Evolutionary conservation across 2,329 filamentous ascomycete species (phyloP).

Genomic region (Fusarium robinianum): DNA sequence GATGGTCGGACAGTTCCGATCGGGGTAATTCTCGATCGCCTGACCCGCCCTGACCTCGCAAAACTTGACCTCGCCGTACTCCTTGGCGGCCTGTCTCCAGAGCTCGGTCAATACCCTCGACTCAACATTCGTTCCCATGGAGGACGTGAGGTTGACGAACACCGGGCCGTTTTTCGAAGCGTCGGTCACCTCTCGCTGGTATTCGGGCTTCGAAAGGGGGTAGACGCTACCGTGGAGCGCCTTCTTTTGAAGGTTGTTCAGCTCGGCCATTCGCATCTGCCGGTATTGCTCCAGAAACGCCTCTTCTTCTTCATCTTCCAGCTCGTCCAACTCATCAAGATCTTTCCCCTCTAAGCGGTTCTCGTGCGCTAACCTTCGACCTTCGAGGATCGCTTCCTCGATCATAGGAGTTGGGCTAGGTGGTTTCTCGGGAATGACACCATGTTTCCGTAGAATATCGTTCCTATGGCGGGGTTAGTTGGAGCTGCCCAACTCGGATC

Average conservation of each 20-base stretch:
- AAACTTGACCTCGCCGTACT: conserved; percentile 96
- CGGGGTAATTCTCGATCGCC: conserved; percentile 96
- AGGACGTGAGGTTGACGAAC: conserved; percentile 81
- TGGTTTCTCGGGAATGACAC: conserved; percentile 96
- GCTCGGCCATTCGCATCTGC: conserved; percentile 83
- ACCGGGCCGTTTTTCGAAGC: conserved; percentile 72
- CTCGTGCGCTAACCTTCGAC: conserved; percentile 81
- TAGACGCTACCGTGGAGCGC: conserved; percentile 89
- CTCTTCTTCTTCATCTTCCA: conserved; percentile 96
- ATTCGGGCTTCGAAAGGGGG: conserved; percentile 92
- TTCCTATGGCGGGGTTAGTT: conserved; percentile 67
- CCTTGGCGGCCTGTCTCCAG: conserved; percentile 80
- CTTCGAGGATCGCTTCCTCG: conserved; percentile 89
- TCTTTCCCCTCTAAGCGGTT: conserved; percentile 94
- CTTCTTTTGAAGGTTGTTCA: conserved; percentile 74
- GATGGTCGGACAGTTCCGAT: conserved; percentile 92
- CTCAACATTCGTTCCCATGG: conserved; percentile 79
- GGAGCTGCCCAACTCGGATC: conserved; percentile 22
- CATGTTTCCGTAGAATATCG: conserved; percentile 95
- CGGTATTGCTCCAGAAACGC: conserved; percentile 86
- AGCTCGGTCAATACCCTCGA: conserved; percentile 81
- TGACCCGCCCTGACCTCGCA: conserved; percentile 91
- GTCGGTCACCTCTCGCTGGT: conserved; percentile 87
- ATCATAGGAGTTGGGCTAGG: conserved; percentile 95
- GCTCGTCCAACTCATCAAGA: conserved; percentile 86